Conservation (phyloP, 2,329 filamentous ascomycete genomes). For the Pyrenophora graminea region DNA sequence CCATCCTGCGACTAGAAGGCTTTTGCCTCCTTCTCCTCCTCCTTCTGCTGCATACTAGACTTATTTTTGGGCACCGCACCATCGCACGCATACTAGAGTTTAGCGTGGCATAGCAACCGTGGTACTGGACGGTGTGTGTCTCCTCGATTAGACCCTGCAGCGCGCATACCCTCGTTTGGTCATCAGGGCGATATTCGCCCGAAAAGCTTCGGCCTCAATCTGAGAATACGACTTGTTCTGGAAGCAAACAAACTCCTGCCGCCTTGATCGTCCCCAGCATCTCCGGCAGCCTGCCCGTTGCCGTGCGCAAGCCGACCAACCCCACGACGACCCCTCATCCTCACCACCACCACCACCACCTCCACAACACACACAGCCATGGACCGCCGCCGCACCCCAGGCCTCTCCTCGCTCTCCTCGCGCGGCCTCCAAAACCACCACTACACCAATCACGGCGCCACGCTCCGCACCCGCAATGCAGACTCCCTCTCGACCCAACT, state of each 20-base stretch:
- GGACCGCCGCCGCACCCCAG: conserved; percentile 74
- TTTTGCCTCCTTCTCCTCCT: too few species aligned
- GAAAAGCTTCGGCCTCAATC: not conserved
- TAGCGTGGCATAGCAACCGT: not conserved
- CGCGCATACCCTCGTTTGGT: not conserved
- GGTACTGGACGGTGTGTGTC: not conserved
- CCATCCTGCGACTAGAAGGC: too few species aligned
- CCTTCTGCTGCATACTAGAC: too few species aligned
- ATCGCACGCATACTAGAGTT: not conserved
- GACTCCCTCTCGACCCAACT: conserved; percentile 89
- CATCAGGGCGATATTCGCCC: not conserved
- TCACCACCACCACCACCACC: not conserved
- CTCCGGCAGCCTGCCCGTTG: too few species aligned
- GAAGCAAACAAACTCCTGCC: not conserved
- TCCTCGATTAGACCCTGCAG: conserved; percentile 1
- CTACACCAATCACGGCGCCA: conserved; percentile 86
- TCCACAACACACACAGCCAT: conserved; percentile 29
- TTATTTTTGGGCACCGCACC: too few species aligned
- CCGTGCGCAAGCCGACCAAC: too few species aligned
- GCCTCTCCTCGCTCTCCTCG: conserved; percentile 72
- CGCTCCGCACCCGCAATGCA: conserved; percentile 81
- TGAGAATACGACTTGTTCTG: not conserved
- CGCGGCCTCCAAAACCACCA: conserved; percentile 74
- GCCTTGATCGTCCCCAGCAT: too few species aligned
- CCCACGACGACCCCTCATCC: too few species aligned